Conservation (phyloP, 768 basidiomycete species). For the Obba rivulosa region DNA sequence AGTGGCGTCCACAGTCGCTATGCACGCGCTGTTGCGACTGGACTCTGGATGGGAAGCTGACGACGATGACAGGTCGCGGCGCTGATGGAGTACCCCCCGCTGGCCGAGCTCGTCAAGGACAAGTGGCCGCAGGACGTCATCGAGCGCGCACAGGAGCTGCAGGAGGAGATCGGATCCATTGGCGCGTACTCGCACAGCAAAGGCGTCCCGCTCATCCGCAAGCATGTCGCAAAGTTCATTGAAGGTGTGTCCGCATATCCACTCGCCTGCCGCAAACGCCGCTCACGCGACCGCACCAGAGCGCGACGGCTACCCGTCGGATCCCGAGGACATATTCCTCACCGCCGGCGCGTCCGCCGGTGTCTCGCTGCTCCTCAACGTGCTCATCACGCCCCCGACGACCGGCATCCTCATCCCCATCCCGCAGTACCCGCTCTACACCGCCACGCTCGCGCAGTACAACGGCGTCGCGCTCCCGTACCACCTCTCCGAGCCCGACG, state of each 20-base stretch:
- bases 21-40: no score
- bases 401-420: slow-evolving; percentile 92
- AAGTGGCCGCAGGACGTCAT: slow-evolving; percentile 86
- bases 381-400: slow-evolving; percentile 63
- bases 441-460: slow-evolving; percentile 85
- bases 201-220: slow-evolving; percentile 83
- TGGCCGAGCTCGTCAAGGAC: slow-evolving; percentile 68
- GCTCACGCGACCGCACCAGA: slow-evolving; percentile 37
- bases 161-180: slow-evolving; percentile 81
- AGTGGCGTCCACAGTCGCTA: slow-evolving; percentile 1
- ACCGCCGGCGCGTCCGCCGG: slow-evolving; percentile 94
- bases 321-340: slow-evolving; percentile 86
- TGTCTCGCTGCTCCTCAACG: slow-evolving; percentile 80
- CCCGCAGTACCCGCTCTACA: slow-evolving; percentile 97
- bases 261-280: not conserved
- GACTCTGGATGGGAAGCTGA: not conserved
- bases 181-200: slow-evolving; percentile 97
- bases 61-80: slow-evolving; percentile 63
- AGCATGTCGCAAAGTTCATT: slow-evolving; percentile 87
- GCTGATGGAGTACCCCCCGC: slow-evolving; percentile 85
- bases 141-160: slow-evolving; percentile 75
- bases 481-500: slow-evolving; percentile 75
- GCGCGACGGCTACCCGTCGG: slow-evolving; percentile 83
- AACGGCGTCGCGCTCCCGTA: slow-evolving; percentile 82
- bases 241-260: slow-evolving; percentile 44